phyloP scores from a whole-genome alignment of 192 early-diverging fungal species.

The Rhizophagus sp. region DNA sequence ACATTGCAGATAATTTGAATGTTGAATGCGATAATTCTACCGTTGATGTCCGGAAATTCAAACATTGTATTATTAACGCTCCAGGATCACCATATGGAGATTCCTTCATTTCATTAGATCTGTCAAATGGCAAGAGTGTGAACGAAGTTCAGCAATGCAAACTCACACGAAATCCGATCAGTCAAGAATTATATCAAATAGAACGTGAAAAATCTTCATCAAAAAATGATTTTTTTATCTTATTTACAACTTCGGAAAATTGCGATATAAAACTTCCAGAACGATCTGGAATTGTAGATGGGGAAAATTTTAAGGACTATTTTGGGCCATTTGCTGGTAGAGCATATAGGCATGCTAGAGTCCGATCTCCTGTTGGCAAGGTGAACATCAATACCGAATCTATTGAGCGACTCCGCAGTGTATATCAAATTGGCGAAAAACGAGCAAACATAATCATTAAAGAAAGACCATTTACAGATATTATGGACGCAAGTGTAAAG shows the following conservation, averaged over 20 bases:
- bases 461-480: too few relatives aligned
- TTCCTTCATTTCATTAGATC: too few relatives aligned
- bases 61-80: slow-evolving; percentile 20
- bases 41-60: not conserved
- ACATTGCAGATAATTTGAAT: too few relatives aligned
- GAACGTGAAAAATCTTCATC: slow-evolving; percentile 35
- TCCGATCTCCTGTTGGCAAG: too few relatives aligned
- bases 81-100: too few relatives aligned
- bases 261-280: slow-evolving; percentile 33
- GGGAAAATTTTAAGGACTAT: slow-evolving; percentile 27
- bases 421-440: too few relatives aligned
- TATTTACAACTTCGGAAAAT: slow-evolving; percentile 28
- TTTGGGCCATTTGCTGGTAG: too few relatives aligned
- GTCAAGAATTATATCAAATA: slow-evolving; percentile 20
- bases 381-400: too few relatives aligned
- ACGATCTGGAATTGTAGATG: slow-evolving; percentile 39
- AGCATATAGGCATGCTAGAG: too few relatives aligned
- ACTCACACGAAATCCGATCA: slow-evolving; percentile 12
- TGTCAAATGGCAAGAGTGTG: not conserved
- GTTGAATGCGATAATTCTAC: not conserved
- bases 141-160: slow-evolving; percentile 42
- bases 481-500: too few relatives aligned
- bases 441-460: too few relatives aligned
- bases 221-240: slow-evolving; percentile 37
- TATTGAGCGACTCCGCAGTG: too few relatives aligned